These are phyloP conservation scores for Alternaria infectoria DNA, from an alignment of 2,329 filamentous ascomycete genomes.

Conservation along the genomic window DNA sequence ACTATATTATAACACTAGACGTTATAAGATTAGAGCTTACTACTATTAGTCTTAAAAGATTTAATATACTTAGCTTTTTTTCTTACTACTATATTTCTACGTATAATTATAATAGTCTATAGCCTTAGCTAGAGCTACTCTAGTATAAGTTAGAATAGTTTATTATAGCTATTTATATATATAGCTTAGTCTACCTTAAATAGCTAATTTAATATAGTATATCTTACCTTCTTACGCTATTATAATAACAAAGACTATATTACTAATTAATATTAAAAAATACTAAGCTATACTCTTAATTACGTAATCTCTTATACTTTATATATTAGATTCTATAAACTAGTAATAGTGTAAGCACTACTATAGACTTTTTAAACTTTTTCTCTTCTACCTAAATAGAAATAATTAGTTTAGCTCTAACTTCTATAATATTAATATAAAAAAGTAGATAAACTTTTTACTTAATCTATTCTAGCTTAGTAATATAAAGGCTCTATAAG, in stretches of 20 bases:
- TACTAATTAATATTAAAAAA: background rate
- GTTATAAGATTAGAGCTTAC: background rate
- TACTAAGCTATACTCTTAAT: background rate
- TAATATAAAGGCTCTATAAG: constrained; percentile 1
- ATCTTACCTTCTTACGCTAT: background rate
- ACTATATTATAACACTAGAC: background rate
- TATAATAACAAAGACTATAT: background rate
- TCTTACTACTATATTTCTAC: background rate
- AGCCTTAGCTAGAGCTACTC: constrained; percentile 1
- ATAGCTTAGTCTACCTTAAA: constrained; percentile 3
- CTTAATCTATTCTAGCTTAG: constrained; percentile 9
- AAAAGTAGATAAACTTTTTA: constrained; percentile 14
- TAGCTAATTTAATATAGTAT: constrained; percentile 4
- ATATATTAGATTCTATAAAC: background rate
- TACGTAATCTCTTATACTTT: background rate
- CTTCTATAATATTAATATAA: constrained; percentile 3
- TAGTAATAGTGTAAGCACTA: constrained; percentile 3
- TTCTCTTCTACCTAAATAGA: constrained; percentile 8
- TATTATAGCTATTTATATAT: constrained; percentile 10
- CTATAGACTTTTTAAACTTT: constrained; percentile 15
- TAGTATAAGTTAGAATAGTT: constrained; percentile 12
- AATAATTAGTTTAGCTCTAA: constrained; percentile 8
- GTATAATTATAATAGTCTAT: constrained; percentile 1
- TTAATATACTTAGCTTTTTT: background rate
- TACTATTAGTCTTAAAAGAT: background rate